A percentile compares a stretch with the other conserved stretches of the same genome.
phyloP scores from a whole-genome alignment of 1,284 basidiomycete genomes.

The Ganoderma lingzhi region DNA sequence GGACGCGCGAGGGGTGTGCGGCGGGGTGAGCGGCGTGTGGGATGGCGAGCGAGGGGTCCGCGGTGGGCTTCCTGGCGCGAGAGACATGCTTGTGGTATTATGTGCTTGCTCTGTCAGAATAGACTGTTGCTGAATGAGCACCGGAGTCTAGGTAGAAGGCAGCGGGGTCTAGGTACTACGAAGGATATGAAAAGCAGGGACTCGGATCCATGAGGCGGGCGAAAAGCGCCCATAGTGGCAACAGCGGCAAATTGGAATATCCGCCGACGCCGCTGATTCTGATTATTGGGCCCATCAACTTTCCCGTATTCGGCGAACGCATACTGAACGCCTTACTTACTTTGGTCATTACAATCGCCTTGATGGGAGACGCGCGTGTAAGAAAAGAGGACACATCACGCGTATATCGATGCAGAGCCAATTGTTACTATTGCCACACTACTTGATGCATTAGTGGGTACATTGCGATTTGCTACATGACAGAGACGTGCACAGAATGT shows the following conservation, averaged over 20 bases:
- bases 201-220: background rate
- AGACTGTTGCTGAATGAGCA: background rate
- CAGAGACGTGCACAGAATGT: background rate
- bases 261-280: background rate
- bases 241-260: background rate
- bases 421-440: background rate
- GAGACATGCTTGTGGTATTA: constrained; percentile 13
- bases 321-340: background rate
- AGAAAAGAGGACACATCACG: background rate
- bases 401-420: background rate
- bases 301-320: background rate
- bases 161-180: background rate
- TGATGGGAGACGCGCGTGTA: background rate
- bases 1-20: constrained; percentile 25
- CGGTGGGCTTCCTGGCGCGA: constrained; percentile 28
- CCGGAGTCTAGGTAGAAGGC: background rate
- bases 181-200: background rate
- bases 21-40: constrained; percentile 19
- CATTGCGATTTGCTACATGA: background rate
- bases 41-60: constrained; percentile 25
- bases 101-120: background rate
- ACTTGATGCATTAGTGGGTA: background rate
- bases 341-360: background rate
- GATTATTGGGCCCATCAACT: background rate
- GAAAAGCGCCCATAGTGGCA: background rate